Percentiles rank a stretch among this genome's conserved stretches.
phyloP scores from a whole-genome alignment of 2,329 filamentous ascomycete genomes.

The Diaporthe eres region DNA sequence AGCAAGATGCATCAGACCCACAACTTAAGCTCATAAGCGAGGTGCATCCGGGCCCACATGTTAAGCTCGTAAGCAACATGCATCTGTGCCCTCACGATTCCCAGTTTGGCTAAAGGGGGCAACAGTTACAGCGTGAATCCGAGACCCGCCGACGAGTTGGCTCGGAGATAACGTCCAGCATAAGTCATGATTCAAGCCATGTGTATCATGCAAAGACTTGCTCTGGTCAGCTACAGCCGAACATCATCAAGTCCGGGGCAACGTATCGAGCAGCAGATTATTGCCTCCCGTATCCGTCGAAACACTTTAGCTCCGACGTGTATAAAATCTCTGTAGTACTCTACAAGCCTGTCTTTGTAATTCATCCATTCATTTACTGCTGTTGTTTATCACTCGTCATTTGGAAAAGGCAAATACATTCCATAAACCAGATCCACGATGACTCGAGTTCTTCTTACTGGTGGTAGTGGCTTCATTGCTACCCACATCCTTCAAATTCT shows the following conservation, averaged over 20 bases:
- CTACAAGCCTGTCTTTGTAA: neutral
- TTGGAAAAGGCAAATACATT: neutral
- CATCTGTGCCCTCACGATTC: no score
- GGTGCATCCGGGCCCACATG: neutral
- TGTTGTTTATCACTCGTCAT: neutral
- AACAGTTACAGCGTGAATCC: neutral
- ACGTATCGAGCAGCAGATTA: no score
- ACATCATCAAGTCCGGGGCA: no score
- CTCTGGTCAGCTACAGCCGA: neutral
- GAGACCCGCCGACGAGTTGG: neutral
- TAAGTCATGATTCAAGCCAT: neutral
- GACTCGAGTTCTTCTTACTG: constrained; percentile 7
- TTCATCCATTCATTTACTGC: no score
- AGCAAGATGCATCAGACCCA: neutral
- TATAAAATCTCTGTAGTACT: neutral
- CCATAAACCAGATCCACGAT: neutral
- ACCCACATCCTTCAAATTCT: neutral
- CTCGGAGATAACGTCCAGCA: neutral
- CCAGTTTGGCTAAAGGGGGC: no score
- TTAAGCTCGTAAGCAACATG: no score
- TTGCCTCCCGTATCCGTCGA: no score
- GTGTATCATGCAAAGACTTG: neutral
- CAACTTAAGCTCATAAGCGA: neutral
- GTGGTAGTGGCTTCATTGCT: neutral
- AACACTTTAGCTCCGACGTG: no score